These are phyloP conservation scores for Babesia sp. DNA, from an alignment of 169 alveolate species.

Conservation along the genomic window DNA sequence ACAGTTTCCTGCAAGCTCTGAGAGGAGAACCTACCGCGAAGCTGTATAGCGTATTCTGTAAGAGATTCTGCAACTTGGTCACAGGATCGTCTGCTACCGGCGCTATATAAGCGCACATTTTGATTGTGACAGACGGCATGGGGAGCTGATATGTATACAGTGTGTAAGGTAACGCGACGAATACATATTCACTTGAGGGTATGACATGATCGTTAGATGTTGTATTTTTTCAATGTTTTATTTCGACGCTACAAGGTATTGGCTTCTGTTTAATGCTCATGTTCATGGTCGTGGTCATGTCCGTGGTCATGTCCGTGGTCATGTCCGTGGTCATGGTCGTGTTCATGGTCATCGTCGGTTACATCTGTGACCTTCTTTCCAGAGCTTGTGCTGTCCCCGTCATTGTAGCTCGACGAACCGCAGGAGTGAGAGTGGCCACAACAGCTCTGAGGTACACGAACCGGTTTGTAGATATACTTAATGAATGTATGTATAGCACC, in stretches of 20 bases:
- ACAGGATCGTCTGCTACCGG: conserved; percentile 64
- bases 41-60: conserved; percentile 63
- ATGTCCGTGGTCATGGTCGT: not conserved
- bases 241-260: too few species aligned
- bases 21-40: conserved; percentile 40
- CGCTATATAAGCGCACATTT: conserved; percentile 47
- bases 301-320: conserved; percentile 14
- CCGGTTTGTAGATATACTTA: not conserved
- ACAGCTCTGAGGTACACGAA: not conserved
- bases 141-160: not conserved
- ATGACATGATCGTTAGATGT: too few species aligned
- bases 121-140: not conserved
- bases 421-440: not conserved
- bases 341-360: not conserved
- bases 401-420: not conserved
- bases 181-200: too few species aligned
- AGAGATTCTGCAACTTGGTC: conserved; percentile 60
- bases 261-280: too few species aligned
- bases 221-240: too few species aligned
- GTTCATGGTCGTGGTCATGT: not conserved
- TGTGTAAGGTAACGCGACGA: too few species aligned
- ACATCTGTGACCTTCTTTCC: too few species aligned
- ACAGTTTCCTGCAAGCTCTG: not conserved
- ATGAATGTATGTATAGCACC: not conserved
- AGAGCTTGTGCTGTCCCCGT: not conserved